These are phyloP conservation scores for Rhododendron griersonianum DNA, from an alignment of 148 eudicot genomes.

Conservation along the genomic window DNA sequence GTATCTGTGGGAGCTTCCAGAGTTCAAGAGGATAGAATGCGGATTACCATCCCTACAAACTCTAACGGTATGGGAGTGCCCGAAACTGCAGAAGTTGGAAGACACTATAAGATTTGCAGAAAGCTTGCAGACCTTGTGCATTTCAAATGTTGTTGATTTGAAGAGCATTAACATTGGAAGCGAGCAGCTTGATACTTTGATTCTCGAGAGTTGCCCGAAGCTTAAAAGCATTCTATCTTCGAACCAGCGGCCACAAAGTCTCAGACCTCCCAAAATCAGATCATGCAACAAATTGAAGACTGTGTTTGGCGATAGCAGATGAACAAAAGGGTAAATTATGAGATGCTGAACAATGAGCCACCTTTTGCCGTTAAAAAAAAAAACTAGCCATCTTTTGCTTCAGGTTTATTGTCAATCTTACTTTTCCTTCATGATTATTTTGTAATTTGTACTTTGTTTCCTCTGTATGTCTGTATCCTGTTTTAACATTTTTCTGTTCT, in stretches of 20 bases:
- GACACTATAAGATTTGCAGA: not conserved
- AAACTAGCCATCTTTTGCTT: not conserved
- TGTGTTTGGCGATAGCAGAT: conserved; percentile 1
- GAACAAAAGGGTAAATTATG: not conserved
- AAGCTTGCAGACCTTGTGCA: not conserved
- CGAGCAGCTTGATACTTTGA: not conserved
- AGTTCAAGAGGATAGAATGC: conserved; percentile 9
- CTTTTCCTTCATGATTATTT: not conserved
- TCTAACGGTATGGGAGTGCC: conserved; percentile 4
- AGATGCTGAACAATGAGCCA: not conserved
- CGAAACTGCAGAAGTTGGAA: conserved; percentile 6
- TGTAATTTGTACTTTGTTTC: too few relatives aligned
- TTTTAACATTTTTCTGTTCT: too few relatives aligned
- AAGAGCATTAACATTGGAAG: not conserved
- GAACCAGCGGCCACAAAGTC: not conserved
- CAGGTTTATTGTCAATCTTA: not conserved
- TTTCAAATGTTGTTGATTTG: not conserved
- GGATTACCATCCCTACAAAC: conserved; percentile 2
- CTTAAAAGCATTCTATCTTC: conserved; percentile 5
- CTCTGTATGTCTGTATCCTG: not conserved
- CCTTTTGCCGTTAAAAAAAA: not conserved
- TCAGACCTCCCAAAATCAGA: not conserved
- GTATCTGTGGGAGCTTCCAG: conserved; percentile 19
- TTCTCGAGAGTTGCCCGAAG: conserved; percentile 7
- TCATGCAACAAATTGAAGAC: conserved; percentile 4